Evolutionary conservation across 441 rosid species (phyloP).

Genomic region (Pelargonium fulgidum): DNA sequence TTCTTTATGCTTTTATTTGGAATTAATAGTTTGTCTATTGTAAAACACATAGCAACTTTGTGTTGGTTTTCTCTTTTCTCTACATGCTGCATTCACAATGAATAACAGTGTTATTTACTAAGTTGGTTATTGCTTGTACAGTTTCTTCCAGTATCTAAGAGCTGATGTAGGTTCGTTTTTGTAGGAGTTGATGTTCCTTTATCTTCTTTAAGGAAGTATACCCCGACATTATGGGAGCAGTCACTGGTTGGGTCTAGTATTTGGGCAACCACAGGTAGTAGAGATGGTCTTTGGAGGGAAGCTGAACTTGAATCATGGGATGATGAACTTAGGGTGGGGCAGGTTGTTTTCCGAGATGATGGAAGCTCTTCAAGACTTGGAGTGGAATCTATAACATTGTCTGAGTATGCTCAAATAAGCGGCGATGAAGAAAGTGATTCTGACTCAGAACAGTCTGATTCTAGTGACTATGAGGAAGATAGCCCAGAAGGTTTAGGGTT

Average conservation of each 20-base stretch:
- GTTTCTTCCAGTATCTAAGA: slow-evolving; percentile 16
- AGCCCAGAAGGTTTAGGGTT: slow-evolving; percentile 60
- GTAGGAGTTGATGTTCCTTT: slow-evolving; percentile 71
- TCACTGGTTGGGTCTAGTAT: slow-evolving; percentile 75
- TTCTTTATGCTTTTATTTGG: neutral
- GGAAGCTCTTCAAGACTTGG: slow-evolving; percentile 61
- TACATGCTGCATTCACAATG: neutral
- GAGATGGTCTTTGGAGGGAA: slow-evolving; percentile 59
- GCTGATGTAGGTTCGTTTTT: slow-evolving; percentile 20
- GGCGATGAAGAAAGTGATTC: slow-evolving; percentile 60
- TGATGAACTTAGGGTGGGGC: slow-evolving; percentile 47
- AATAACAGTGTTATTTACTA: neutral
- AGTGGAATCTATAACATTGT: slow-evolving; percentile 46
- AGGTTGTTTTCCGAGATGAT: slow-evolving; percentile 67
- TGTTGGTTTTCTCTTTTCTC: no score
- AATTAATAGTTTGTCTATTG: neutral
- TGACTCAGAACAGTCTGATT: slow-evolving; percentile 47
- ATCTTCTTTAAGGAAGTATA: slow-evolving; percentile 62
- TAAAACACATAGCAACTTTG: neutral
- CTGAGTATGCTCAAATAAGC: slow-evolving; percentile 50
- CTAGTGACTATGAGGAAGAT: slow-evolving; percentile 59
- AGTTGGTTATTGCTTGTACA: slow-evolving; percentile 1
- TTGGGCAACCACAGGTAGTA: slow-evolving; percentile 62
- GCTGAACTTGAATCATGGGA: slow-evolving; percentile 97
- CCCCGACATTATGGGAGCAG: slow-evolving; percentile 57